Conservation (phyloP, 768 basidiomycete genomes). For the Sistotremastrum suecicum region DNA sequence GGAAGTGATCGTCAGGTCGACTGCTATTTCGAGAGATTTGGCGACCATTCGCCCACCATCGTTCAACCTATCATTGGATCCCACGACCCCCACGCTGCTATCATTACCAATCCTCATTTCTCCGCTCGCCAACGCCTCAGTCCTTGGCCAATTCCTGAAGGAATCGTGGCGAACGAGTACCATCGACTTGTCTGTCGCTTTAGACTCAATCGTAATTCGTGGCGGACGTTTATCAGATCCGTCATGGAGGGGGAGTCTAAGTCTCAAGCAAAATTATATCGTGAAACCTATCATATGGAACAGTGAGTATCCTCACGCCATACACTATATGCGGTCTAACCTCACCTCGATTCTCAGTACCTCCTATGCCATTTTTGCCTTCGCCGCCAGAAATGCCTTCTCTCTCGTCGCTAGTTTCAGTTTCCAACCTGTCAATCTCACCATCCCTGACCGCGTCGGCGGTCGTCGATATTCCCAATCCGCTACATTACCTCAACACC, state of each 20-base stretch:
- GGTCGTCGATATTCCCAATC: not conserved
- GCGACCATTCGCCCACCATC: constrained; percentile 32
- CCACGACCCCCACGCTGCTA: constrained; percentile 37
- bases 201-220: constrained; percentile 29
- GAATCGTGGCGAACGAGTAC: constrained; percentile 44
- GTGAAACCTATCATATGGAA: constrained; percentile 32
- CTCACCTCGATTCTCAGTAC: constrained; percentile 29
- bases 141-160: constrained; percentile 34
- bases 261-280: constrained; percentile 29
- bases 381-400: constrained; percentile 34
- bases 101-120: constrained; percentile 34
- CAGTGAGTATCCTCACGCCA: constrained; percentile 26
- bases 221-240: constrained; percentile 32
- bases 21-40: constrained; percentile 33
- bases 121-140: constrained; percentile 38
- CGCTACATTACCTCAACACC: constrained; percentile 11
- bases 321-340: not conserved
- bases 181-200: constrained; percentile 28
- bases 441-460: constrained; percentile 11
- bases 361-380: constrained; percentile 51
- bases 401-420: constrained; percentile 44
- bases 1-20: constrained; percentile 18
- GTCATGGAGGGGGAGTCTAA: constrained; percentile 34
- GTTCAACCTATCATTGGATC: constrained; percentile 41
- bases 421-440: constrained; percentile 40